Evolutionary conservation across 75 land plant species (phyloP).

Genomic region (Cupressus sempervirens): DNA sequence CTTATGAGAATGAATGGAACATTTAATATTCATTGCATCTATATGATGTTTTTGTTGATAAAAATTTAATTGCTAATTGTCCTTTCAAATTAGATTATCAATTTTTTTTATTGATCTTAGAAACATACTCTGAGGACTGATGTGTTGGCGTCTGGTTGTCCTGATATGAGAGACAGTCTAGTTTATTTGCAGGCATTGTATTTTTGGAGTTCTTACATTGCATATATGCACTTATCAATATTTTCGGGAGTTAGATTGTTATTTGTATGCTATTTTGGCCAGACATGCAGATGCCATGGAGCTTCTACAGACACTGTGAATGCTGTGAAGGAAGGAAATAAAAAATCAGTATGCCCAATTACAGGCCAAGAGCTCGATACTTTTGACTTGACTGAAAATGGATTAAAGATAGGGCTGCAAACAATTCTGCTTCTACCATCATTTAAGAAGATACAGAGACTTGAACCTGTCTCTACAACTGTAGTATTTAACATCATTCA

Average conservation of each 20-base stretch:
- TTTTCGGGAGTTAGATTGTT: not conserved
- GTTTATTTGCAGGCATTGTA: not conserved
- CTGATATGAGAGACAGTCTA: not conserved
- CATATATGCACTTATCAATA: not conserved
- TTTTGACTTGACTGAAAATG: conserved; percentile 39
- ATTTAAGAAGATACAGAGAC: conserved; percentile 32
- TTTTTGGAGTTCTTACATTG: conserved; percentile 5
- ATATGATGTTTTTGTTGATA: not conserved
- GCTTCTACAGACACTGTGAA: conserved; percentile 15
- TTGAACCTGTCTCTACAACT: conserved; percentile 27
- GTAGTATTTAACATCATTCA: conserved; percentile 45
- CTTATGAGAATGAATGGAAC: too few relatives aligned
- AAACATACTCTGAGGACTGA: not conserved
- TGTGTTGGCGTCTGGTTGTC: not conserved
- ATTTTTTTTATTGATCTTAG: not conserved
- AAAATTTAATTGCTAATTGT: not conserved
- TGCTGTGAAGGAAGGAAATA: not conserved
- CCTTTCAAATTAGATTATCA: not conserved
- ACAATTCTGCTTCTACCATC: conserved; percentile 59
- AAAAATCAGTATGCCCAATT: conserved; percentile 33
- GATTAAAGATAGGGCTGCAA: conserved; percentile 48
- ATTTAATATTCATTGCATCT: too few relatives aligned
- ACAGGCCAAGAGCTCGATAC: conserved; percentile 38
- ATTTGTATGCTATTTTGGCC: not conserved
- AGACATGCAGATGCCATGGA: conserved; percentile 91